A percentile compares a stretch with the other conserved stretches of the same genome.
phyloP scores from a whole-genome alignment of 495 filamentous ascomycete species.

The Xylaria castorea region DNA sequence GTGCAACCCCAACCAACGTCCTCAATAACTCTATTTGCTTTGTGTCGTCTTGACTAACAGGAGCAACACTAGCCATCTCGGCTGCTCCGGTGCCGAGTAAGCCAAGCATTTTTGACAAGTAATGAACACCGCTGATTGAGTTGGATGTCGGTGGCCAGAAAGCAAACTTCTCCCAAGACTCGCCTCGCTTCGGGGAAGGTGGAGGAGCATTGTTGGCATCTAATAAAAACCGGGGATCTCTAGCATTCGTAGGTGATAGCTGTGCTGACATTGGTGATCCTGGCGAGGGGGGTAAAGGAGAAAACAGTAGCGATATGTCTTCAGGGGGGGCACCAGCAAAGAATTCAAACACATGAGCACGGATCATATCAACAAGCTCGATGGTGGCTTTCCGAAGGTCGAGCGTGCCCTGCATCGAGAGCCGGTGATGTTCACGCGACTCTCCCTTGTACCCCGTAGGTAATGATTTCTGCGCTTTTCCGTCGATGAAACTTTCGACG shows the following conservation, averaged over 20 bases:
- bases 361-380: constrained; percentile 81
- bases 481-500: constrained; percentile 87
- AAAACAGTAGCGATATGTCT: constrained; percentile 84
- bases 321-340: constrained; percentile 91
- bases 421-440: constrained; percentile 81
- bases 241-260: constrained; percentile 55
- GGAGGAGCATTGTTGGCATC: constrained; percentile 78
- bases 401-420: constrained; percentile 70
- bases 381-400: constrained; percentile 79
- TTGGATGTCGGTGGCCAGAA: constrained; percentile 97
- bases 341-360: constrained; percentile 77
- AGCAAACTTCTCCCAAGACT: constrained; percentile 90
- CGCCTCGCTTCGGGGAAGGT: constrained; percentile 75
- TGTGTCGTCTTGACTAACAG: constrained; percentile 64
- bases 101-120: constrained; percentile 78
- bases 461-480: constrained; percentile 78
- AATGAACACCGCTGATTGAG: constrained; percentile 84
- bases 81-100: constrained; percentile 84
- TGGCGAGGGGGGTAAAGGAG: constrained; percentile 76
- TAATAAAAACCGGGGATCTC: constrained; percentile 77
- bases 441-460: constrained; percentile 85
- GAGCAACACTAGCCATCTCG: constrained; percentile 78
- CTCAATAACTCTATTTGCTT: constrained; percentile 70
- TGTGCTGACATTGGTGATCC: constrained; percentile 63
- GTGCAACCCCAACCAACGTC: constrained; percentile 72